These are phyloP conservation scores for Phytophthora boehmeriae DNA, from an alignment of 352 stramenopile species.

Conservation along the genomic window DNA sequence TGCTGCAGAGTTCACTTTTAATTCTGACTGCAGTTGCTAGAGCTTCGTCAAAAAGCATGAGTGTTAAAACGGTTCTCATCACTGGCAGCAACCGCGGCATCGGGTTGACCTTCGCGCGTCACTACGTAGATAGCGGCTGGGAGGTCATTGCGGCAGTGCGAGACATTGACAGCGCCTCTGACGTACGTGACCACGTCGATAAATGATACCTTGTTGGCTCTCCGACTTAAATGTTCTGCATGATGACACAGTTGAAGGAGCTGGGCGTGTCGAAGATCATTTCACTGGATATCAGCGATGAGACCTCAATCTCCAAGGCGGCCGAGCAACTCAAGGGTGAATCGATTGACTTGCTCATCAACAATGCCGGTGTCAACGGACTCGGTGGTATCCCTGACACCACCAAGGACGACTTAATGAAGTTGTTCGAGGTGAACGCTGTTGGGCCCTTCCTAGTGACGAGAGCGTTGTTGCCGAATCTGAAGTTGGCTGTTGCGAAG, in stretches of 20 bases:
- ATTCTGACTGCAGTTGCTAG: too few species aligned
- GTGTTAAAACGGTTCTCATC: conserved; percentile 59
- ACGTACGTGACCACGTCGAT: conserved; percentile 22
- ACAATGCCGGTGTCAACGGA: conserved; percentile 63
- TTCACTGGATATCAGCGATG: conserved; percentile 35
- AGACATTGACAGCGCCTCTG: conserved; percentile 37
- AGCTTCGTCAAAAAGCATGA: too few species aligned
- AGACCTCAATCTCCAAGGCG: conserved; percentile 43
- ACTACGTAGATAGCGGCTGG: conserved; percentile 51
- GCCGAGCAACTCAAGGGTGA: conserved; percentile 46
- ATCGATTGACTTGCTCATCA: conserved; percentile 63
- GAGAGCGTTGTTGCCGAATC: conserved; percentile 47
- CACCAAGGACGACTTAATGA: conserved; percentile 55
- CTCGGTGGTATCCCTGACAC: conserved; percentile 35
- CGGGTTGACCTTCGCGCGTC: conserved; percentile 50
- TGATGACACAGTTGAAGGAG: conserved; percentile 29
- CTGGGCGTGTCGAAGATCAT: conserved; percentile 33
- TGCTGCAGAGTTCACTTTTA: too few species aligned
- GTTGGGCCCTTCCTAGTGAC: conserved; percentile 67
- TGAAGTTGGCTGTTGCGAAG: conserved; percentile 42
- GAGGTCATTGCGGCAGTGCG: conserved; percentile 59
- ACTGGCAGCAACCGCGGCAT: conserved; percentile 68
- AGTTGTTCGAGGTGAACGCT: conserved; percentile 67
- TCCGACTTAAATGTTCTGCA: conserved; percentile 5
- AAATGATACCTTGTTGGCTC: not conserved